Evolutionary conservation across 2,329 filamentous ascomycete genomes (phyloP), one percentile per base, ranked within the genome.

Genomic region (Aureobasidium namibiae): DNA sequence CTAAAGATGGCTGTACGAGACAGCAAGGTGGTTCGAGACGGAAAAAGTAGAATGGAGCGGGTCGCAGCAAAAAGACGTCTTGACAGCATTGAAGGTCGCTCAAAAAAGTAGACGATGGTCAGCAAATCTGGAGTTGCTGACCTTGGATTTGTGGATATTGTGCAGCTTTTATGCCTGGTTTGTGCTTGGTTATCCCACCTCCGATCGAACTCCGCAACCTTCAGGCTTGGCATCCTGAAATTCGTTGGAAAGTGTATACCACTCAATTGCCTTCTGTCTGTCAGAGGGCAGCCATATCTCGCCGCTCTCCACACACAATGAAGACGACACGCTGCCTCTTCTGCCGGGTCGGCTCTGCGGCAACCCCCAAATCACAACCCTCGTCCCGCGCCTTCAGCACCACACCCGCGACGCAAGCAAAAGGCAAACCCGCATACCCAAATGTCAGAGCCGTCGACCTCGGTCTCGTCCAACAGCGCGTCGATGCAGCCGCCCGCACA

Each of bases 401-500:
- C 26, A 72, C 72, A 42, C 63, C 73, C 53, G 61, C 69, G 18
- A 63, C 70, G 44, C 63, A 60, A 45, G 71, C 70, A 34, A 74
- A 75, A 62, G 69, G 71, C 62, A 67, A 69, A 59, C 72, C 74
- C 29, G 70, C 73, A 63, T 77, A 75, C 61, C 70, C 74, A 46
- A 76, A 70, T 60, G 72, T 78, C 69, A 77, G 75, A 63, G 74
- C 75, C 56, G 66, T 69, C 23, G 73, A 77, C 60, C 63, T 70
- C 60, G 64, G 63, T 21, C 61, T 67, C 10, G 52, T 60, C 53
- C 63, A 57, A 46, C 60, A 29, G 62, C 65, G 52, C 52, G 33
- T 53, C 34, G 57, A 56, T n/a, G 24, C 38, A 9, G 44, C 56
- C 13, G 53, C 53, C 31, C 68, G 80, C 42, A 70, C 74, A 44